Base-by-base conservation (phyloP, 208 protist species). In the Trypanosoma avium region DNA sequence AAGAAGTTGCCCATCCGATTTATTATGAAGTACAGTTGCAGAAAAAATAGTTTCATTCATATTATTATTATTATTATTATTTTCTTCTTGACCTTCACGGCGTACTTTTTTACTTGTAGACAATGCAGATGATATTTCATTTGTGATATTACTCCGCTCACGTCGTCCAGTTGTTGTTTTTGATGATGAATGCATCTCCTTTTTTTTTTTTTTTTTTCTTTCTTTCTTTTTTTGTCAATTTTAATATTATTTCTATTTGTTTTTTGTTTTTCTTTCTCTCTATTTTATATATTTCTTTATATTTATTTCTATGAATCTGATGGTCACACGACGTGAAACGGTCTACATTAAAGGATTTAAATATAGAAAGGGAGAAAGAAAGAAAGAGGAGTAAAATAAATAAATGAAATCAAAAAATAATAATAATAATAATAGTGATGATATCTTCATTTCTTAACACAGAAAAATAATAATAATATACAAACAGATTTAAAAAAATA, bases 1-100 rank as follows among this genome's bases (percentile, higher is more conserved):
- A 2, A 79, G 8, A 3, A 84, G 38, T 40, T 80, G 65, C 12
- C 50, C 48, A 43, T 84, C 78, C 3, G 47, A 40, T 27, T 70
- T 70, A 8, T 65, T 56, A 30, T 67, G 70, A 1, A 72, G 40
- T 46, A 8, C 24, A 49, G 46, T 13, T 17, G 35, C 54, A 15
- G 55, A 55, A 17, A 61, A 49, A 29, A 66, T 38, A n/a, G n/a
- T n/a, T n/a, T n/a, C n/a, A n/a, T n/a, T n/a, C n/a, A n/a, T n/a
- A n/a, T n/a, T n/a, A n/a, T n/a, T n/a, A n/a, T n/a, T n/a, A 47
- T 45, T 13, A 35, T 40, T 42, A 62, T 61, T 54, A 27, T 22
- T 36, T 24, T 5, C 7, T 27, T 36, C 52, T 21, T 4, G 4
- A 13, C 35, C 12, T 43, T 64, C 59, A 22, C 53, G 49, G 24